Evolutionary conservation across 2,329 filamentous ascomycete genomes (phyloP), one percentile per base, ranked within the genome.

Genomic region (Aurifilum marmelostoma): DNA sequence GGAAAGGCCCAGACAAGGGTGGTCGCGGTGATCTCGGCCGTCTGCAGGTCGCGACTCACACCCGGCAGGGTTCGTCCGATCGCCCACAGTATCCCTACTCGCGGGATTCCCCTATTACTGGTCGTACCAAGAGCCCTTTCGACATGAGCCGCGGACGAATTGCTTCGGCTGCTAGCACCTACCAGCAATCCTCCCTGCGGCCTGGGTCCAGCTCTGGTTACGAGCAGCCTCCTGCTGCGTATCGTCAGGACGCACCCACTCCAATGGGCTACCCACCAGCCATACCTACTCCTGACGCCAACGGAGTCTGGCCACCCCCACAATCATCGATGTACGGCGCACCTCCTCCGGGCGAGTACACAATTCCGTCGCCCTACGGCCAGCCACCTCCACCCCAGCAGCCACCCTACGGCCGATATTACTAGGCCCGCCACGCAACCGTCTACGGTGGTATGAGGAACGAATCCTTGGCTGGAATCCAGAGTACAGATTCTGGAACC

Each of bases 151-250:
- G 74, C 32, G 76, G 77, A 41, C 80, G 81, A 32, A 73, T 83
- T 39, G 75, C 79, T 27, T 78, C 81, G 60, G 76, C 78, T 39
- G 74, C 80, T 52, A 79, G 78, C 8, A 80, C 80, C 1, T 87
- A 87, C 75, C 81, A 84, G 67, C 86, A 83, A 74, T 85, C 84
- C 1, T 83, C 85, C 5, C 78, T 87, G 66, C 81, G 85, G 16
- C 83, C 85, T 3, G 84, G 83, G 6, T 82, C 81, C 7, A 80
- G 79, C 39, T 79, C 79, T 3, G 69, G 69, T 2, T 82, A 82
- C 50, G 82, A 84, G 67, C 69, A 67, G 16, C 24, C 52, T 32
- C 77, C 78, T 4, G 75, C 78, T 3, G 71, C 73, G 3, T 81
- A 79, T 67, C 74, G 67, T 12, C 72, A 71, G 8, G 68, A 66